Base-by-base conservation (phyloP, 441 rosid species). In the Kokia cookei region DNA sequence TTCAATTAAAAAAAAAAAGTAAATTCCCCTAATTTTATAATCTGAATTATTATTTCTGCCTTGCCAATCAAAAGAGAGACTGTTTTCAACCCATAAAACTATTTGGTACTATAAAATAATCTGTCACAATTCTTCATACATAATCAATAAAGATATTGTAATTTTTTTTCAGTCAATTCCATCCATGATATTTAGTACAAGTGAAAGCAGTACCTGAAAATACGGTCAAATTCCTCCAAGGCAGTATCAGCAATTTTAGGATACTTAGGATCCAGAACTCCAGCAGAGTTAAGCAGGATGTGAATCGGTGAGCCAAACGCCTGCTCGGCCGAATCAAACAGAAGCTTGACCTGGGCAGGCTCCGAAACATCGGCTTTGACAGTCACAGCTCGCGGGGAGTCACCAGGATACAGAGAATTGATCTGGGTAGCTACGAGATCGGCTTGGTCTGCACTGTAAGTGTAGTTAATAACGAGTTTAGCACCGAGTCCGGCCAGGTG, bases 401-500 rank as follows among this genome's bases (percentile, higher is more conserved):
- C 66, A 40, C 7, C 79, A 3, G 74, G 26, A 35, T 50, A 73
- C 1, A 79, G 74, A 22, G 83, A 79, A 77, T 94, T 92, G 63
- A 94, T 89, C 75, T 87, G 86, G n/a, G 78, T 35, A 13, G 89
- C 91, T 1, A 90, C 84, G 57, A 70, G 77, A 65, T 90, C 87
- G 4, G 96, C 97, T 50, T 80, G 89, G 3, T 84, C 78, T 8
- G 87, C 77, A 43, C 80, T 87, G 75, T 87, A 81, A 9, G 78
- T 22, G 91, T 85, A 92, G 61, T 84, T 94, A 79, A 93, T 73
- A 64, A 90, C 89, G 61, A 93, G 27, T 69, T 78, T 87, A 14
- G 96, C 93, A 13, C 97, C 97, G 60, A 92, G 88, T 37, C 84
- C 84, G 12, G 94, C 87, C 3, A 94, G 81, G 74, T 94, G 93